Evolutionary conservation across 495 filamentous ascomycete species (phyloP).

Genomic region (Penicillium waksmanii): DNA sequence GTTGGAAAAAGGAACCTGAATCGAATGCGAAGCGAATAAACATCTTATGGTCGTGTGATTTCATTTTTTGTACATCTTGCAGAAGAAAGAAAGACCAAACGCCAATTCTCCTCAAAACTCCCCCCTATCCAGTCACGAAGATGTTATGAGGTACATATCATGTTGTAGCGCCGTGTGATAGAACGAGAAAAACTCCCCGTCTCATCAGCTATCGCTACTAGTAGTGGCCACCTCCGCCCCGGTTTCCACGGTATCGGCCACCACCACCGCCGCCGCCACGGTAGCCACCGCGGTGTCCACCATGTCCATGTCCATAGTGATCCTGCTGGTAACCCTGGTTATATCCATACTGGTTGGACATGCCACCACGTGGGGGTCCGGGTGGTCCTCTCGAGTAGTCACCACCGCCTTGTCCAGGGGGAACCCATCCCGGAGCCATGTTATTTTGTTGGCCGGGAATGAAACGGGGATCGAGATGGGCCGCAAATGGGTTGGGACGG

Average conservation of each 20-base stretch:
- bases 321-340: constrained; percentile 32
- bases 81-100: neutral
- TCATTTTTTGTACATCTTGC: constrained; percentile 2
- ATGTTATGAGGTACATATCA: constrained; percentile 8
- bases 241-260: constrained; percentile 27
- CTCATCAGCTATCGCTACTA: constrained; percentile 17
- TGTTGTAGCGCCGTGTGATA: constrained; percentile 1
- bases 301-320: constrained; percentile 26
- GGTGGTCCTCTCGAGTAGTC: constrained; percentile 47
- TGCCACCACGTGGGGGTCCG: constrained; percentile 45
- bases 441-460: constrained; percentile 36
- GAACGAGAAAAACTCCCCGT: neutral
- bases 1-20: too few species aligned
- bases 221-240: constrained; percentile 33
- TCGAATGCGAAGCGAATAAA: neutral
- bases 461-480: constrained; percentile 56
- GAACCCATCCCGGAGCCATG: constrained; percentile 44
- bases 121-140: neutral
- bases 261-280: constrained; percentile 35
- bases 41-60: neutral
- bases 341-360: constrained; percentile 33
- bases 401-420: constrained; percentile 36
- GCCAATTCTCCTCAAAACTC: neutral
- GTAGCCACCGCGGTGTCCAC: constrained; percentile 22
- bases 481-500: constrained; percentile 57